Conservation (phyloP, 179 eudicot genomes). For the Beta lomatogona region DNA sequence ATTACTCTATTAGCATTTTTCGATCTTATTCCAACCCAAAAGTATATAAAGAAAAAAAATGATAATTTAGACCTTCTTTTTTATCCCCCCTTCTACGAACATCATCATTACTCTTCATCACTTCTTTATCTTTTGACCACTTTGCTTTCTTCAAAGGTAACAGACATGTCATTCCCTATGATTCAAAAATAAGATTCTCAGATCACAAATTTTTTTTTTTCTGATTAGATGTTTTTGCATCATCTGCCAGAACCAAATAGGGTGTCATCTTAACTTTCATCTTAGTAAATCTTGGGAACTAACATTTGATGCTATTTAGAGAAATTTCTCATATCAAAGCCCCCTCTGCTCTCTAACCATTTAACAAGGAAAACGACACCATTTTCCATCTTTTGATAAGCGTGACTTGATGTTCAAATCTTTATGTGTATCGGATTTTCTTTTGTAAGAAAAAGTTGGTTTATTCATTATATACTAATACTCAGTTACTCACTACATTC, state of each 20-base stretch:
- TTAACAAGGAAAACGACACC: constrained; percentile 12
- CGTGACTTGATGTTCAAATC: neutral
- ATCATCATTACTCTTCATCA: constrained; percentile 22
- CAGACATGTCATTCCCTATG: constrained; percentile 39
- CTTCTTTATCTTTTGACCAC: constrained; percentile 30
- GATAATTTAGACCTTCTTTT: neutral
- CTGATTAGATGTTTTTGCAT: constrained; percentile 8
- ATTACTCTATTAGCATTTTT: too few species aligned
- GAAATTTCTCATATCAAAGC: constrained; percentile 15
- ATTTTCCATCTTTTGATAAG: constrained; percentile 9
- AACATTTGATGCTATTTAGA: constrained; percentile 28
- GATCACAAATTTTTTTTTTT: neutral
- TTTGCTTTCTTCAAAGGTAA: constrained; percentile 43
- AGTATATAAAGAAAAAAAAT: neutral
- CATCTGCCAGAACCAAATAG: neutral
- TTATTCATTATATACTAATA: too few species aligned
- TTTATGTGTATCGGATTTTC: neutral
- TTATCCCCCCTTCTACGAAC: constrained; percentile 14
- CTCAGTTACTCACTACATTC: too few species aligned
- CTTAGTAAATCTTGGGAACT: constrained; percentile 30
- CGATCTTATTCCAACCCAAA: constrained; percentile 2
- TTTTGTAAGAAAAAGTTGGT: too few species aligned
- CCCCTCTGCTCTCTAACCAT: neutral
- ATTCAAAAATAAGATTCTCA: constrained; percentile 37
- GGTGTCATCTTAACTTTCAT: constrained; percentile 2